Percentiles rank a stretch among this genome's conserved stretches.
phyloP scores from a whole-genome alignment of 805 yeast species.

The Metschnikowia similis region DNA sequence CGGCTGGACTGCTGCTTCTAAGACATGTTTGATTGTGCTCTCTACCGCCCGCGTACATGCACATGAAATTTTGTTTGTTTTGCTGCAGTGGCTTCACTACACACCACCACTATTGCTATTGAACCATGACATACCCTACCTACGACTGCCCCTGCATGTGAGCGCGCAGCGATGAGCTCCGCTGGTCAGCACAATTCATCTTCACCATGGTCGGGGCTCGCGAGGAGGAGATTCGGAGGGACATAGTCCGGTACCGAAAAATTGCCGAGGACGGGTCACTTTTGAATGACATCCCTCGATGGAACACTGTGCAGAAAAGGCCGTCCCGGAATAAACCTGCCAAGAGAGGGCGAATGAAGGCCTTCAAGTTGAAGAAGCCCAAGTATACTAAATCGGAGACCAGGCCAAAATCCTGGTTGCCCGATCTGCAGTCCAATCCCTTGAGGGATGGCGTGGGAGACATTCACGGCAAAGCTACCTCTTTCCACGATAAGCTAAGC shows the following conservation, averaged over 20 bases:
- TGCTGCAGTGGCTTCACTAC: too few relatives aligned
- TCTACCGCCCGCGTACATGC: too few relatives aligned
- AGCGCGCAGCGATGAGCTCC: not conserved
- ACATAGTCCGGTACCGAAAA: conserved; percentile 18
- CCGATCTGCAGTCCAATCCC: not conserved
- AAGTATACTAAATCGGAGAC: not conserved
- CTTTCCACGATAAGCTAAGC: conserved; percentile 18
- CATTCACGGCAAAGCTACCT: conserved; percentile 1
- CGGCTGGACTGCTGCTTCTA: too few relatives aligned
- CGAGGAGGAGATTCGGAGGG: conserved; percentile 16
- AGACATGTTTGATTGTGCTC: too few relatives aligned
- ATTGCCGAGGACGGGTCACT: conserved; percentile 12
- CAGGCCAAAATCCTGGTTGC: not conserved
- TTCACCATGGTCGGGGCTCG: not conserved
- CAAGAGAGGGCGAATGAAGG: not conserved
- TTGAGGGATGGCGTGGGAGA: not conserved
- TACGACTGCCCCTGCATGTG: not conserved
- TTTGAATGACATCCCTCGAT: conserved; percentile 1
- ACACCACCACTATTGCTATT: too few relatives aligned
- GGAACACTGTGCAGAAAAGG: not conserved
- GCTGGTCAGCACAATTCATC: not conserved
- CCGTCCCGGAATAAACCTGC: not conserved
- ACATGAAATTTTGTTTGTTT: too few relatives aligned
- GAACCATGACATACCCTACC: too few relatives aligned
- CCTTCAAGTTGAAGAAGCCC: not conserved